phyloP scores from a whole-genome alignment of 2,329 filamentous ascomycete genomes.

The Paecilomyces niveus region DNA sequence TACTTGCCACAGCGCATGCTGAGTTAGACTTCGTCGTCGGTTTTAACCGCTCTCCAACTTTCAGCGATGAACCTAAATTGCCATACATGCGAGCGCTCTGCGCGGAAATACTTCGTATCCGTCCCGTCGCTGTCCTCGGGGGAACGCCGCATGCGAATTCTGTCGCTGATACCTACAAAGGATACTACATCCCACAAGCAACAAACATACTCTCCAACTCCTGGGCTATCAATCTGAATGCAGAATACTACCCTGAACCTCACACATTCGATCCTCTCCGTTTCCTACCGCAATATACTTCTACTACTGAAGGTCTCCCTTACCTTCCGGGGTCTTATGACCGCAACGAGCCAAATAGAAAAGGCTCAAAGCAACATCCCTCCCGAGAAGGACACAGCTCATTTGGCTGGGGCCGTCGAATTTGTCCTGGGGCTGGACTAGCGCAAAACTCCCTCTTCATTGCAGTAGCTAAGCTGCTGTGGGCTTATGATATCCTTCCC shows the following conservation, averaged over 20 bases:
- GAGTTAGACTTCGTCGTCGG: slow-evolving; percentile 24
- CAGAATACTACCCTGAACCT: slow-evolving; percentile 11
- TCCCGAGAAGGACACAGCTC: slow-evolving; percentile 36
- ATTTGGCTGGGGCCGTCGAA: slow-evolving; percentile 44
- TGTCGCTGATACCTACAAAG: slow-evolving; percentile 38
- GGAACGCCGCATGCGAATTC: slow-evolving; percentile 39
- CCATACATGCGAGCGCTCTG: slow-evolving; percentile 23
- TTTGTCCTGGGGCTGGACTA: slow-evolving; percentile 46
- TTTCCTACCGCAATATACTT: slow-evolving; percentile 5
- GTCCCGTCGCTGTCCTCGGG: slow-evolving; percentile 35
- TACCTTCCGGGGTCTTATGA: slow-evolving; percentile 2
- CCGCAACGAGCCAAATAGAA: slow-evolving; percentile 2
- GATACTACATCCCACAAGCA: slow-evolving; percentile 39
- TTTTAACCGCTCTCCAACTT: slow-evolving; percentile 15
- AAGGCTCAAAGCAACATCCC: slow-evolving; percentile 9
- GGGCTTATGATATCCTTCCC: slow-evolving; percentile 10
- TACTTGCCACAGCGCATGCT: slow-evolving; percentile 28
- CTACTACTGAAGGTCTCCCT: background rate
- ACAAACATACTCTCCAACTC: slow-evolving; percentile 31
- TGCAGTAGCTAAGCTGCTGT: slow-evolving; percentile 11
- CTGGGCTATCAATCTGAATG: slow-evolving; percentile 16
- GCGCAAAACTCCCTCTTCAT: slow-evolving; percentile 44
- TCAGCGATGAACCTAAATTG: slow-evolving; percentile 18
- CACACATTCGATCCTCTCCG: slow-evolving; percentile 14
- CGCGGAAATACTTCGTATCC: slow-evolving; percentile 20